Base-by-base conservation (phyloP, 139 green algal genomes). In the Chlamydomonas applanata region DNA sequence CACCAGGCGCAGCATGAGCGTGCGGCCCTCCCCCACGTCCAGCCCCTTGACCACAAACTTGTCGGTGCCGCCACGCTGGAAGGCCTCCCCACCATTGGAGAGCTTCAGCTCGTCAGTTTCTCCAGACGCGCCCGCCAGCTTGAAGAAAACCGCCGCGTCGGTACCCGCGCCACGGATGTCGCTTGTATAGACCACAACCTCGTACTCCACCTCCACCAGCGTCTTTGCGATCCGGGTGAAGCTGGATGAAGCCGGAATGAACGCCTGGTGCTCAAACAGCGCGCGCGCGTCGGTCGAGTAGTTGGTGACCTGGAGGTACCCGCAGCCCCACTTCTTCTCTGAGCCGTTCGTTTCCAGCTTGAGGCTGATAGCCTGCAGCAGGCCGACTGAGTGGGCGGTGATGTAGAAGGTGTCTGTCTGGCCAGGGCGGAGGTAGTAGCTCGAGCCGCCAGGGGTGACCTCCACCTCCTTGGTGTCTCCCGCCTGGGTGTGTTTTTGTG, bases 161-260 rank as follows among this genome's bases (percentile, higher is more conserved):
- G 89, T 93, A 52, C 89, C 89, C 1, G 85, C 89, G 60, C 77
- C 68, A 40, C 49, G 65, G 36, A 86, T 36, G 69, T 86, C 80
- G 4, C 34, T 66, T 17, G 84, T 89, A 72, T 80, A 52, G 5
- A 52, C 62, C 33, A 19, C 27, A 11, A 69, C 62, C 32, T 49
- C 33, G 4, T 32, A 69, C 32, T 69, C 34, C 20, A 46, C 33
- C 4, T 40, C 29, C n/a, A 66, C 59, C 20, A 66, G 11, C 4
- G 59, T 66, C n/a, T 27, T 34, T 27, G 35, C 11, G 4, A 66
- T 49, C 7, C 40, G 40, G 40, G 40, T 49, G 40, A 19, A 49
- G 40, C 7, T 19, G 40, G 40, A 49, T 11, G 40, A 49, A 11
- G 40, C 7, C 7, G 40, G 7, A 11, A 49, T 49, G 40, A 72